Base-by-base conservation (phyloP, 2,329 filamentous ascomycete species). In the Aureobasidium sp. region DNA sequence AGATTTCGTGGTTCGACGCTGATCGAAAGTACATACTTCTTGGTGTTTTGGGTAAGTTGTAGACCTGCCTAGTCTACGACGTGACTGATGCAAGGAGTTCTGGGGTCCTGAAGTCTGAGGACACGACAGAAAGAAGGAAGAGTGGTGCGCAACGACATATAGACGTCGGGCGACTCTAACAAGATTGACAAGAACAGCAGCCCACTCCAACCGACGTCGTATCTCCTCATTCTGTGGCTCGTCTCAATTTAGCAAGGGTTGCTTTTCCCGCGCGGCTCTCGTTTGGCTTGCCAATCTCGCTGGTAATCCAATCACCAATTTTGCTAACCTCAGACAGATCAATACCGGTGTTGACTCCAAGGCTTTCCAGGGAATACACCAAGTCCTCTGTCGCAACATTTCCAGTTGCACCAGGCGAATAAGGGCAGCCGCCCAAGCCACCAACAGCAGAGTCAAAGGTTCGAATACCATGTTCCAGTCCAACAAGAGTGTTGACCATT, bases 331-430 rank as follows among this genome's bases (percentile, higher is more conserved):
- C 81, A 63, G 87, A 81, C 61, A 90, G 65, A 69, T 89, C 81
- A 1, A 94, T 81, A 0, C 89, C 89, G 0, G 89, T 92, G 43
- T 84, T 77, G 74, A 89, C 84, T 0, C 90, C 90, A 59, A 91
- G 71, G 63, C 83, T 88, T 70, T 90, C 85, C 70, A 89, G 75
- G 63, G 77, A 86, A 69, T 93, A 90, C 1, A 94, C 86, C 74
- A 95, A 74, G 70, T 95, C 88, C 74, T 95, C 90, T 0, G 89
- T 92, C 1, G 88, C 85, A 13, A 93, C 88, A 70, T 95, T 95
- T 1, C 90, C 90, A 42, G 89, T 94, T 0, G 90, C 90, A 0
- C 90, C 90, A 0, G 89, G 90, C 64, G 86, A 89, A 69, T 89
- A 95, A 0, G 90, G 90, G 69, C 90, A 95, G 0, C 90, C 90